Percentiles rank a stretch among this genome's conserved stretches.
Conservation (phyloP, 352 stramenopile genomes). For the Peronospora destructor region DNA sequence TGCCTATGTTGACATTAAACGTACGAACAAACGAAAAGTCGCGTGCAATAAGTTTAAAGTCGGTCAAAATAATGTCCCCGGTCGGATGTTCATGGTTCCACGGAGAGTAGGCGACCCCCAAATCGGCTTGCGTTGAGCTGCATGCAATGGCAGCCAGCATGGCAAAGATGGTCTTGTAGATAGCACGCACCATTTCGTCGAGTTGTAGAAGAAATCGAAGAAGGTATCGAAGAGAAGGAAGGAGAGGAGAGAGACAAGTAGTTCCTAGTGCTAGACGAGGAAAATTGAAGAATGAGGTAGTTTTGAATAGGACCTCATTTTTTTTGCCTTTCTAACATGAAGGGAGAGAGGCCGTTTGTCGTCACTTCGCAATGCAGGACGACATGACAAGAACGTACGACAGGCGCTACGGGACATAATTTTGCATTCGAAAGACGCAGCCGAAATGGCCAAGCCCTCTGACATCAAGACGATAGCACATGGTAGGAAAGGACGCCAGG, state of each 20-base stretch:
- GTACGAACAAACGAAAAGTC: constrained; percentile 62
- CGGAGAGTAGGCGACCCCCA: constrained; percentile 53
- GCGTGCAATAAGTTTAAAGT: constrained; percentile 32
- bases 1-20: constrained; percentile 54
- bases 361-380: too few relatives aligned
- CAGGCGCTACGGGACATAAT: too few relatives aligned
- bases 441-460: too few relatives aligned
- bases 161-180: constrained; percentile 34
- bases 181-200: constrained; percentile 31
- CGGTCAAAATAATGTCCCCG: constrained; percentile 22
- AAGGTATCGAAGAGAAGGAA: neutral
- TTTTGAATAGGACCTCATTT: too few relatives aligned
- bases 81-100: constrained; percentile 39
- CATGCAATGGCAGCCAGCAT: constrained; percentile 24
- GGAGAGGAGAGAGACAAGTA: constrained; percentile 1
- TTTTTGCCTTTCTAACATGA: too few relatives aligned
- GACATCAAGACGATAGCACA: too few relatives aligned
- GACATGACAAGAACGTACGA: too few relatives aligned
- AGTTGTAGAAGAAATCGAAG: neutral
- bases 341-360: too few relatives aligned
- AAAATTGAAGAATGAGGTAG: constrained; percentile 12
- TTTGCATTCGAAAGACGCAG: too few relatives aligned
- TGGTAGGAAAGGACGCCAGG: too few relatives aligned
- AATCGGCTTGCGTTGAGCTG: constrained; percentile 7
- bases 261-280: constrained; percentile 27